These are phyloP conservation scores for Chrysophaeum taylorii DNA, from an alignment of 352 stramenopile genomes.

Conservation along the genomic window DNA sequence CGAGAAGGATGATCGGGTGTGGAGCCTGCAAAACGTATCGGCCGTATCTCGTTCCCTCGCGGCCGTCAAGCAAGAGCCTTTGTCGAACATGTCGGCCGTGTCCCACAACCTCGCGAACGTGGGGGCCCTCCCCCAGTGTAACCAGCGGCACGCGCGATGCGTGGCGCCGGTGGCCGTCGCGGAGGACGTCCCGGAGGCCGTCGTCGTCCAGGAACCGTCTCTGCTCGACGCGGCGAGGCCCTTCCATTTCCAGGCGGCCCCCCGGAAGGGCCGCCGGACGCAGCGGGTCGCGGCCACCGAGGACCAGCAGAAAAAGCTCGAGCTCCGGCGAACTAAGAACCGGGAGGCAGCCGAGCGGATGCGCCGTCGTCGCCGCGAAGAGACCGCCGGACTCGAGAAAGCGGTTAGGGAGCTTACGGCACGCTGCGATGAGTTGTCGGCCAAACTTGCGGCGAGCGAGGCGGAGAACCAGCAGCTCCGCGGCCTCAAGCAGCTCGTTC, in stretches of 20 bases:
- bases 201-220: neutral
- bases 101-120: neutral
- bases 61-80: neutral
- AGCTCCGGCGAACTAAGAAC: neutral
- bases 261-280: neutral
- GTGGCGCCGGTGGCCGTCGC: neutral
- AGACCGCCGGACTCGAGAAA: neutral
- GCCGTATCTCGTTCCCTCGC: neutral
- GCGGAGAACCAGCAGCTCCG: neutral
- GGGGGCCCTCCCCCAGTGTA: neutral
- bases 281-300: neutral
- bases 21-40: neutral
- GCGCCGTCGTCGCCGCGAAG: neutral
- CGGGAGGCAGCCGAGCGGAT: conserved; percentile 2
- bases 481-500: too few relatives aligned
- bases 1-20: too few relatives aligned
- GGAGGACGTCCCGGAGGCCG: neutral
- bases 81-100: neutral
- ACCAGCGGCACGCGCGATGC: neutral
- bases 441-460: neutral
- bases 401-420: neutral
- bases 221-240: neutral
- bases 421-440: neutral
- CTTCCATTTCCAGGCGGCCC: neutral
- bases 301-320: neutral